These are phyloP conservation scores for Metschnikowia corniflorae DNA, from an alignment of 805 yeast species.

Conservation along the genomic window DNA sequence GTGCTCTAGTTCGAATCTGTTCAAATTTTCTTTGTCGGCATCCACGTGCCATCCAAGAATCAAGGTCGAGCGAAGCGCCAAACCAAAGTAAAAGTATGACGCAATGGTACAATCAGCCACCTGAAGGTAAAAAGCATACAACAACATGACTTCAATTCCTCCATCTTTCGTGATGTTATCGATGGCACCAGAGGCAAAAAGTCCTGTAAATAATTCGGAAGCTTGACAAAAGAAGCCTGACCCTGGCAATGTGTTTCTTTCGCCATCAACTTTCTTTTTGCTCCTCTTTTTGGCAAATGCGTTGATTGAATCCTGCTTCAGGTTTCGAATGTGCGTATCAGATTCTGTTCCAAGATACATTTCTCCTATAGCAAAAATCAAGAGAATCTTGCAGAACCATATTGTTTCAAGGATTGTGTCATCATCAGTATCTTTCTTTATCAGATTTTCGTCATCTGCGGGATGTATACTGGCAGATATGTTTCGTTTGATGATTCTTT, in stretches of 20 bases:
- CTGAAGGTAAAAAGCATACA: constrained; percentile 76
- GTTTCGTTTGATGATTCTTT: constrained; percentile 35
- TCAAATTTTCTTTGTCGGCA: constrained; percentile 60
- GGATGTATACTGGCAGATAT: constrained; percentile 23
- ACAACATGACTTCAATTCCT: constrained; percentile 68
- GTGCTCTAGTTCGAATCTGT: constrained; percentile 53
- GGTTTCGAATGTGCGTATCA: constrained; percentile 49
- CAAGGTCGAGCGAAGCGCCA: constrained; percentile 68
- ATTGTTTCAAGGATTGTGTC: constrained; percentile 69
- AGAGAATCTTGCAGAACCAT: constrained; percentile 72
- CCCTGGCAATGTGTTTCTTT: constrained; percentile 59
- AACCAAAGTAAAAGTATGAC: constrained; percentile 75
- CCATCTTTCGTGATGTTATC: constrained; percentile 77
- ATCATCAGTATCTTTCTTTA: constrained; percentile 41
- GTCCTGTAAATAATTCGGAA: constrained; percentile 71
- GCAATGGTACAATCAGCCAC: constrained; percentile 84
- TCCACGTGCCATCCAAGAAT: constrained; percentile 81
- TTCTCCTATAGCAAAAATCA: constrained; percentile 77
- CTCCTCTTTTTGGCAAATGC: constrained; percentile 19
- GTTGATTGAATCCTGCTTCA: constrained; percentile 20
- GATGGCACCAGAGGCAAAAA: constrained; percentile 76
- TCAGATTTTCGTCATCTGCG: constrained; percentile 36
- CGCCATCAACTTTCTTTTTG: constrained; percentile 15
- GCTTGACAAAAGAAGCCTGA: constrained; percentile 77
- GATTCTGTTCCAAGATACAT: constrained; percentile 79